Evolutionary conservation across 345 rosid genomes (phyloP), one percentile per base, ranked within the genome.

Genomic region (Acer campestre): DNA sequence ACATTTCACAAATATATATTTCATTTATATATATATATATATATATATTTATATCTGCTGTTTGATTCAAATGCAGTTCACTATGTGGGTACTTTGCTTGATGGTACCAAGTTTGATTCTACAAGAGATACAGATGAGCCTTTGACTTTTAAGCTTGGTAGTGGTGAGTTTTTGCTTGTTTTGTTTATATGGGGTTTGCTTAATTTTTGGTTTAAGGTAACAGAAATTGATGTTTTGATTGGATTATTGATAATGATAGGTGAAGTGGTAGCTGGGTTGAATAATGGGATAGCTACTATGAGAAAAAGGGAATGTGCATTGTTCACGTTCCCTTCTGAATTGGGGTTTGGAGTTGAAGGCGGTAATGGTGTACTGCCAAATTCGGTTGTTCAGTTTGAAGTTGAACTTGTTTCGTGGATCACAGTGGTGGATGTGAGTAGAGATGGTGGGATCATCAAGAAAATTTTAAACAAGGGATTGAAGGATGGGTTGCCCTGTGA

Each of bases 391-490:
- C 85, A 75, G 73, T 89, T 82, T 38, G 92, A 89, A 58, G 83
- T 86, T 56, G 92, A 90, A 74, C 89, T 90, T 20, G 46, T 84
- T 71, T 86, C 91, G 0, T 90, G 90, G 94, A 85, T 87, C 44
- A 81, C 80, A 0, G 89, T 87, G 67, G 88, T 87, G 82, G 82
- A 90, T 75, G 75, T 90, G 42, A 80, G 86, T 61, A 85, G 80
- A 78, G 90, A 90, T 79, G 87, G 94, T 71, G 89, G 90, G 27
- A 80, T 90, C 48, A 27, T 87, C 62, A 90, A 90, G 88, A 90
- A 80, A 79, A 84, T 87, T 73, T n/a, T 87, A 79, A 77, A 78
- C 61, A 86, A 74, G 51, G 92, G 92, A 29, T 78, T 73, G 76
- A 82, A 63, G 78, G 75, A 77, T 27, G 88, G 40, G 73, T 59